A percentile compares a stretch with the other conserved stretches of the same genome.
Evolutionary conservation across 1,139 yeast species (phyloP).

Genomic region (Pichia sp.): DNA sequence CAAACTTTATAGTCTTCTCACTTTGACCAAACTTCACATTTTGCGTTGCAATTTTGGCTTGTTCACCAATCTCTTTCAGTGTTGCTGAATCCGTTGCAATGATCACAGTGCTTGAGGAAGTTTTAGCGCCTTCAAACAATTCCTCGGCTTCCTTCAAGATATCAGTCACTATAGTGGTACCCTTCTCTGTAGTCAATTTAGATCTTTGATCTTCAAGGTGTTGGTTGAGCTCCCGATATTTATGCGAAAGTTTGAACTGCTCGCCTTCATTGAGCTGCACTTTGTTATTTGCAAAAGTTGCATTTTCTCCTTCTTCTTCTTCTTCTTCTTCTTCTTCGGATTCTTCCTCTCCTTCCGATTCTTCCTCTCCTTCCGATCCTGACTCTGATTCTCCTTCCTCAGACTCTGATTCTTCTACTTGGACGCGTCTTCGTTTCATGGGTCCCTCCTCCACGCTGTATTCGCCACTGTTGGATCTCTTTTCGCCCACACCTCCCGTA

Average conservation of each 20-base stretch:
- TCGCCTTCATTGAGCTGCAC: slow-evolving; percentile 19
- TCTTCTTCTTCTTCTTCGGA: slow-evolving; percentile 18
- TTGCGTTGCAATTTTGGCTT: slow-evolving; percentile 48
- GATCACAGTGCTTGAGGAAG: slow-evolving; percentile 28
- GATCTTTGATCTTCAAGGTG: slow-evolving; percentile 32
- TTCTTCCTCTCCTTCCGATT: slow-evolving; percentile 11
- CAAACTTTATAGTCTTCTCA: slow-evolving; percentile 40
- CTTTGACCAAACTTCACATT: slow-evolving; percentile 50
- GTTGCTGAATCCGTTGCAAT: slow-evolving; percentile 42
- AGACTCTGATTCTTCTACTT: slow-evolving; percentile 14
- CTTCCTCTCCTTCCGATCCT: slow-evolving; percentile 5
- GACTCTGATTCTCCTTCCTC: slow-evolving; percentile 3
- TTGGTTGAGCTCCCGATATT: slow-evolving; percentile 28
- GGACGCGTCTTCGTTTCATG: slow-evolving; percentile 49
- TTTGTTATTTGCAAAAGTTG: not conserved
- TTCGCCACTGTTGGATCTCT: slow-evolving; percentile 18
- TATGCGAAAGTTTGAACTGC: slow-evolving; percentile 28
- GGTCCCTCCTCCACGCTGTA: slow-evolving; percentile 36
- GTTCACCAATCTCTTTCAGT: slow-evolving; percentile 35
- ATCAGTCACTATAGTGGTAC: slow-evolving; percentile 30
- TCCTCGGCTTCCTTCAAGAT: slow-evolving; percentile 31
- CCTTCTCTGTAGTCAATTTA: slow-evolving; percentile 36
- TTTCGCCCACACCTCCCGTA: no score
- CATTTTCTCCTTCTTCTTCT: slow-evolving; percentile 14
- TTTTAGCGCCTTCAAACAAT: slow-evolving; percentile 30